Conservation (phyloP, 108 stramenopile species). For the Cyclotella sp. region DNA sequence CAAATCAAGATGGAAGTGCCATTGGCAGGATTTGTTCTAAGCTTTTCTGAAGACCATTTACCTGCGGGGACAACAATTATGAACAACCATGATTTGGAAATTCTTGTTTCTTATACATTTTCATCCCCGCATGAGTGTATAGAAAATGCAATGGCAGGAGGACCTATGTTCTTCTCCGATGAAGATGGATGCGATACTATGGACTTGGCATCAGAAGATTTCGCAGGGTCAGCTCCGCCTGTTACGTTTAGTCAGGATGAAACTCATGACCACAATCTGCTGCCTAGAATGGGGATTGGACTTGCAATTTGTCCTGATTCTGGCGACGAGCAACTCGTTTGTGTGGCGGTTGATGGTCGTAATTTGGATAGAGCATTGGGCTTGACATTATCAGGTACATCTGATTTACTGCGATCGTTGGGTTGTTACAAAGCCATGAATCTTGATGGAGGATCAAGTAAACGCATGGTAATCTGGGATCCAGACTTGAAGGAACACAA, state of each 20-base stretch:
- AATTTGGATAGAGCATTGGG: conserved; percentile 47
- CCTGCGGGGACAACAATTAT: background rate
- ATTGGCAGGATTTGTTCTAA: conserved; percentile 40
- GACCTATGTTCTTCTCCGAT: conserved; percentile 47
- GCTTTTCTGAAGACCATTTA: background rate
- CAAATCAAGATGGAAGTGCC: conserved; percentile 26
- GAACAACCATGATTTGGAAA: conserved; percentile 12
- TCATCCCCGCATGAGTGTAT: background rate
- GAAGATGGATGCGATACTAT: conserved; percentile 11
- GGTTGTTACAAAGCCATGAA: conserved; percentile 50
- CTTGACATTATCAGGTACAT: conserved; percentile 33
- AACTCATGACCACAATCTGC: conserved; percentile 49
- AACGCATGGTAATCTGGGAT: conserved; percentile 47
- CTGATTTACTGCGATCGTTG: conserved; percentile 36
- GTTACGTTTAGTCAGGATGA: conserved; percentile 54
- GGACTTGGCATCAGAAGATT: conserved; percentile 37
- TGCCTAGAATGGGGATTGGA: conserved; percentile 53
- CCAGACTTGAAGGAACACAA: conserved; percentile 10
- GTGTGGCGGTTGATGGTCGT: conserved; percentile 48
- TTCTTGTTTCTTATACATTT: conserved; percentile 18
- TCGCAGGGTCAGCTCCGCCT: conserved; percentile 41
- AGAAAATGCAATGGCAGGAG: conserved; percentile 42
- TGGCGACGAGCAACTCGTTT: conserved; percentile 27
- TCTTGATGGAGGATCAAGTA: conserved; percentile 46
- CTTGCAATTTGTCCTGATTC: conserved; percentile 18